Base-by-base conservation (phyloP, 257 asterid species). In the Solanum tacnaense region DNA sequence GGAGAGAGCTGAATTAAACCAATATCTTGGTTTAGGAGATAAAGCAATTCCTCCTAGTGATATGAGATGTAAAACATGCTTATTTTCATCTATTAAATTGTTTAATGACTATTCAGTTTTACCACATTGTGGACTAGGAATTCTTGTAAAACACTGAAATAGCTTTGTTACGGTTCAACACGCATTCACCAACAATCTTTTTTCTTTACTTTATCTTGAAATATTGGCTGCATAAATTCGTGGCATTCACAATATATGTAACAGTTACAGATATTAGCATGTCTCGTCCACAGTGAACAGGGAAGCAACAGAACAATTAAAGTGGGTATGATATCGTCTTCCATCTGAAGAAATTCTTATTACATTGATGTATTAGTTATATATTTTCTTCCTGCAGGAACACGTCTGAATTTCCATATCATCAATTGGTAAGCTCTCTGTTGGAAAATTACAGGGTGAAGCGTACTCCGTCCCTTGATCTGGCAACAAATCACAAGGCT, bases 401-500 rank as follows among this genome's bases (percentile, higher is more conserved):
- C 98, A 96, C 7, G 87, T 89, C 90, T 89, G 94, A 35, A 92
- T 88, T 88, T 92, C 92, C 46, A 94, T 70, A 84, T 92, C 87
- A 29, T 94, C 95, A 44, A 95, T 90, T 2, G 98, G 93, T 71
- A 93, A 86, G 79, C 88, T 86, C 25, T 94, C 95, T 15, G 89
- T 87, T 1, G 98, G 99, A 31, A 96, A 97, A 56, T 93, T 44
- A 75, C 99, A 96, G 27, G 88, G 70, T 31, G 88, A 67, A 12
- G 23, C 31, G 21, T 79, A 11, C 83, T 88, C 94, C 9, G 89
- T 34, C 46, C 92, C 93, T 83, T 86, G 90, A 31, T 92, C 94
- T 13, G 90, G 88, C 83, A 97, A 93, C 72, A 87, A 87, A 13
- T 74, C 92, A 83, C 99, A 96, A 11, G 98, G 96, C 91, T 68